Evolutionary conservation across 2,329 filamentous ascomycete species (phyloP), one percentile per base, ranked within the genome.

Genomic region (Trichothecium roseum): DNA sequence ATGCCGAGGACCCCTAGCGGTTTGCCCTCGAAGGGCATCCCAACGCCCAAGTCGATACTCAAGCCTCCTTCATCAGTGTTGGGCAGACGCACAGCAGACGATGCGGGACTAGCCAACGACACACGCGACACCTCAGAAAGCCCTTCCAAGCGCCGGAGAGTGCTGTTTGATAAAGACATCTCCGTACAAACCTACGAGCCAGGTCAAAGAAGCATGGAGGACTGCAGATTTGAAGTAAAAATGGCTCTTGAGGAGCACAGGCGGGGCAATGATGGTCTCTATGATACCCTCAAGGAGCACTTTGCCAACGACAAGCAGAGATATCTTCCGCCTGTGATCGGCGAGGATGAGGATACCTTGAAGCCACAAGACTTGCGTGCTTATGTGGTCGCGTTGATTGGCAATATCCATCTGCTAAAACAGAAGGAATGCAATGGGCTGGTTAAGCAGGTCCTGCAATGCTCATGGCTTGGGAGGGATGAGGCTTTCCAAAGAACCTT

Each of bases 401-500:
- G 66, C 48, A 76, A 70, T 45, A 65, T 73, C 7, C 72, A 74
- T n/a, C 62, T 74, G 26, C 59, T 83, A 22, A 65, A 65, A 41
- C 68, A 72, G 43, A 70, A 68, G 50, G 67, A 66, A 20, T 81
- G 74, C 49, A 66, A 71, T 16, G 69, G 68, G 4, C 59, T 83
- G 18, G 67, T 82, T 38, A 66, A 65, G 45, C 65, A 63, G 34
- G 62, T 81, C 8, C 57, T 82, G n/a, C 60, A 64, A 36, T 77
- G 71, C 50, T 69, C 72, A 24, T 83, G 78, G 78, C 60, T 80
- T 26, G 77, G 74, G 8, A 69, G 76, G 38, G 75, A 81, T 41
- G 70, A 75, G 18, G 63, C 67, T 26, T 85, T 85, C 50, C 67
- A 77, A 38, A 73, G 74, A 46, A 72, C 75, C 35, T 87, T 84